Percentiles rank a stretch among this genome's conserved stretches.
Evolutionary conservation across 441 rosid genomes (phyloP).

Genomic region (Corymbia calophylla): DNA sequence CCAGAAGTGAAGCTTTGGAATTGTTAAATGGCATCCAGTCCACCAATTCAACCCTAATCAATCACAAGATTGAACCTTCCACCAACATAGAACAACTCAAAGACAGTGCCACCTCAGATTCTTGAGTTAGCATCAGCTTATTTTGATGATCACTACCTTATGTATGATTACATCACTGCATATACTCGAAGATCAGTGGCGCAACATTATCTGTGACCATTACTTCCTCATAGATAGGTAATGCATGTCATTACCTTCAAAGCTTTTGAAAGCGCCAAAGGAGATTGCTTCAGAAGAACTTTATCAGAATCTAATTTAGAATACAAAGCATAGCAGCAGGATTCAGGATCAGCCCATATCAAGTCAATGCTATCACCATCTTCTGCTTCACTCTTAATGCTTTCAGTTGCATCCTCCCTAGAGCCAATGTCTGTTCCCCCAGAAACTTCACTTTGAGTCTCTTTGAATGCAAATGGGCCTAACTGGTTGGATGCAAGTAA

Average conservation of each 20-base stretch:
- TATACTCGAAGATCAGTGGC: neutral
- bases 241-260: conserved; percentile 51
- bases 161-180: neutral
- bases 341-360: conserved; percentile 77
- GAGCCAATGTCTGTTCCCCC: conserved; percentile 1
- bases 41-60: neutral
- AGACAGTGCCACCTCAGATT: neutral
- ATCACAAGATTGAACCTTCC: neutral
- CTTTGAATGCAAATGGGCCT: conserved; percentile 16
- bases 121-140: neutral
- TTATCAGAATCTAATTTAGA: conserved; percentile 66
- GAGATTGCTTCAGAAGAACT: conserved; percentile 73
- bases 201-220: neutral
- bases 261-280: conserved; percentile 92
- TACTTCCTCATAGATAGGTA: neutral
- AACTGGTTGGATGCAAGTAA: conserved; percentile 64
- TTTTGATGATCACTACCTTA: neutral
- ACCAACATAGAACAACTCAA: neutral
- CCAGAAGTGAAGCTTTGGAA: neutral
- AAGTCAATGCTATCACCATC: conserved; percentile 21
- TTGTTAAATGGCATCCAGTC: neutral
- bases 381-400: conserved; percentile 12
- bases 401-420: neutral
- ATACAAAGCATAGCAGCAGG: conserved; percentile 89
- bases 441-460: neutral